Evolutionary conservation across 2,329 filamentous ascomycete genomes (phyloP).

Genomic region (Pleoardoris graminearum): DNA sequence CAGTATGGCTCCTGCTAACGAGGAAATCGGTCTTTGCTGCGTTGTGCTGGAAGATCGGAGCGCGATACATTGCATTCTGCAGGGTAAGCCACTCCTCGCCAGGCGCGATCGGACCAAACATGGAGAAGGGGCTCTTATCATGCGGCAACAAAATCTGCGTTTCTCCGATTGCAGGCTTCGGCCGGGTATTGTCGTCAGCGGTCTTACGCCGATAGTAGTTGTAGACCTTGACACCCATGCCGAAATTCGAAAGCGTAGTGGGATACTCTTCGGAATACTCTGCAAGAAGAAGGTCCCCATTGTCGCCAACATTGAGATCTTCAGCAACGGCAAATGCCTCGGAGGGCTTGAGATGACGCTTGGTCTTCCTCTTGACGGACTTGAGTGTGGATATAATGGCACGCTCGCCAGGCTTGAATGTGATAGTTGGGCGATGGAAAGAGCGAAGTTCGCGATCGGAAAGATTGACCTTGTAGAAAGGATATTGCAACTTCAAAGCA

Average conservation of each 20-base stretch:
- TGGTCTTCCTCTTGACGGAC: conserved; percentile 72
- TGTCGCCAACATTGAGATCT: conserved; percentile 85
- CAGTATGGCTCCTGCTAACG: conserved; percentile 79
- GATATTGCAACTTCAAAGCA: conserved; percentile 87
- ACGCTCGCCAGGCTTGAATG: conserved; percentile 69
- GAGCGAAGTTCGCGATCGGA: conserved; percentile 72
- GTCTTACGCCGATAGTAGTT: conserved; percentile 94
- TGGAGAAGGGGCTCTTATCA: conserved; percentile 92
- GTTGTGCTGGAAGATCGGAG: conserved; percentile 87
- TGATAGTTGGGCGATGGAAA: conserved; percentile 80
- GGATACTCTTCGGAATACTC: conserved; percentile 97
- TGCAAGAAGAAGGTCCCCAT: conserved; percentile 82
- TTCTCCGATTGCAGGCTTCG: conserved; percentile 85
- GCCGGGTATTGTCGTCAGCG: conserved; percentile 71
- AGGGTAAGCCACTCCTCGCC: conserved; percentile 89
- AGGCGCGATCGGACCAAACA: conserved; percentile 89
- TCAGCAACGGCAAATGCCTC: conserved; percentile 79
- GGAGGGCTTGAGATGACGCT: conserved; percentile 76
- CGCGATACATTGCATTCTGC: conserved; percentile 93
- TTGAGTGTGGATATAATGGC: conserved; percentile 75
- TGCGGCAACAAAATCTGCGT: conserved; percentile 85
- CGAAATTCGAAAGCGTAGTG: conserved; percentile 90
- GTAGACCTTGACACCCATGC: conserved; percentile 94
- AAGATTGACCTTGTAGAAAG: conserved; percentile 90
- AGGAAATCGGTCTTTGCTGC: conserved; percentile 82